Evolutionary conservation across 306 rosid species (phyloP).

Genomic region (Vicia villosa): DNA sequence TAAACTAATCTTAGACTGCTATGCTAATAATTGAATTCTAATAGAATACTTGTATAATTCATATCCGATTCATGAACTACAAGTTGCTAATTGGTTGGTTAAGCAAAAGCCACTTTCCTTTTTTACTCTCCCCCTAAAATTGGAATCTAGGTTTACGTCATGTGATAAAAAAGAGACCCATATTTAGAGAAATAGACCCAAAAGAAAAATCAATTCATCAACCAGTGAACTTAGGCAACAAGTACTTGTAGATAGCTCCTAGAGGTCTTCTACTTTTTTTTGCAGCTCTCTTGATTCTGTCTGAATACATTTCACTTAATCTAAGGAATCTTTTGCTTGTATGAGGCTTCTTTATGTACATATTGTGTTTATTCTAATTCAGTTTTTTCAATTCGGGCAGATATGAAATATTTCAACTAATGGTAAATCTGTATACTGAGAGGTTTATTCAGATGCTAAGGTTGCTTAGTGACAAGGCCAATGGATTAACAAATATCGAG

Average conservation of each 20-base stretch:
- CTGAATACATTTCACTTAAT: constrained; percentile 9
- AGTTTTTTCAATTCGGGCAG: constrained; percentile 53
- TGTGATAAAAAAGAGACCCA: constrained; percentile 8
- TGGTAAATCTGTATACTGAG: constrained; percentile 96
- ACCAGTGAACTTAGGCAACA: constrained; percentile 19
- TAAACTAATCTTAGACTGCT: neutral
- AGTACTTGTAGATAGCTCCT: constrained; percentile 10
- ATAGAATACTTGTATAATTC: constrained; percentile 1
- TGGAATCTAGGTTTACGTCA: neutral
- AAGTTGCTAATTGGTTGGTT: constrained; percentile 7
- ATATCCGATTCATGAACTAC: neutral
- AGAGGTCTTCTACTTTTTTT: constrained; percentile 2
- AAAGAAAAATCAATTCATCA: constrained; percentile 4
- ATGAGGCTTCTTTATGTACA: constrained; percentile 16
- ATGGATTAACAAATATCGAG: constrained; percentile 85
- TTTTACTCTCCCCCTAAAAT: constrained; percentile 8
- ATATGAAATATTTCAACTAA: constrained; percentile 94
- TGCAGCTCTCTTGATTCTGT: constrained; percentile 1
- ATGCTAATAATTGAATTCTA: constrained; percentile 13
- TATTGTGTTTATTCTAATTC: constrained; percentile 34
- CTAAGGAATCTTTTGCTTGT: constrained; percentile 11
- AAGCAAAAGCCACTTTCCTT: constrained; percentile 1
- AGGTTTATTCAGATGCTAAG: constrained; percentile 98
- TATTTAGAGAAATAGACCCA: neutral
- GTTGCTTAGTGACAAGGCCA: constrained; percentile 90